A percentile compares a stretch with the other conserved stretches of the same genome.
Conservation (phyloP, 768 basidiomycete species). For the Xerocomus spinulosus region DNA sequence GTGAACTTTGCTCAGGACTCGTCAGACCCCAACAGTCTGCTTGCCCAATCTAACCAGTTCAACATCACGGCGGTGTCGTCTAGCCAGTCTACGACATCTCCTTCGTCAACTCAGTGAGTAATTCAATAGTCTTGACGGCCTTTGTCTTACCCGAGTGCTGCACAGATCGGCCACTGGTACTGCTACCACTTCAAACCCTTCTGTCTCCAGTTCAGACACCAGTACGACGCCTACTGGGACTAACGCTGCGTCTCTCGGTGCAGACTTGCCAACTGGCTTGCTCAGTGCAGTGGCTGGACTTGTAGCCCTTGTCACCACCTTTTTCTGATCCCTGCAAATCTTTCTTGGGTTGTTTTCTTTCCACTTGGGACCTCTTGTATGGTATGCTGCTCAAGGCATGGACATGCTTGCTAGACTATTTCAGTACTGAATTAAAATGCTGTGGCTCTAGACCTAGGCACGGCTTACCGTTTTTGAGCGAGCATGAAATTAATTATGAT, state of each 20-base stretch:
- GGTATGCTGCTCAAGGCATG: background rate
- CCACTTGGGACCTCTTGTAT: background rate
- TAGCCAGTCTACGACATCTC: slow-evolving; percentile 12
- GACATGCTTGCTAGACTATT: too few species aligned
- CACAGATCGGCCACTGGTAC: slow-evolving; percentile 9
- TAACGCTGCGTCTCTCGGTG: slow-evolving; percentile 30
- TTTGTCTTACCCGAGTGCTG: background rate
- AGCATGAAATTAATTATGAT: too few species aligned
- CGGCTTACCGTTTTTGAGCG: too few species aligned
- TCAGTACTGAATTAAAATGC: too few species aligned
- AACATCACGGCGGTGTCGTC: slow-evolving; percentile 34
- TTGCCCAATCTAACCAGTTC: slow-evolving; percentile 71
- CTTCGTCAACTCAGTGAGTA: slow-evolving; percentile 17
- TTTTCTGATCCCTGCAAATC: slow-evolving; percentile 14
- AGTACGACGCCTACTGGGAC: slow-evolving; percentile 24
- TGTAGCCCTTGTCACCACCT: slow-evolving; percentile 28
- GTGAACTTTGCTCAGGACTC: slow-evolving; percentile 64
- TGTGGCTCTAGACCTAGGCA: too few species aligned
- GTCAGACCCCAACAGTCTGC: slow-evolving; percentile 45
- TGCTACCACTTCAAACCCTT: slow-evolving; percentile 26
- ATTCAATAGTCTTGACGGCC: background rate
- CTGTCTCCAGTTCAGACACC: slow-evolving; percentile 24
- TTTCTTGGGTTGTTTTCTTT: background rate
- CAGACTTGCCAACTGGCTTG: slow-evolving; percentile 30
- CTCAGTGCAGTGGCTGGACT: slow-evolving; percentile 34